Conservation (phyloP, 352 stramenopile genomes). For the Pythium biforme region DNA sequence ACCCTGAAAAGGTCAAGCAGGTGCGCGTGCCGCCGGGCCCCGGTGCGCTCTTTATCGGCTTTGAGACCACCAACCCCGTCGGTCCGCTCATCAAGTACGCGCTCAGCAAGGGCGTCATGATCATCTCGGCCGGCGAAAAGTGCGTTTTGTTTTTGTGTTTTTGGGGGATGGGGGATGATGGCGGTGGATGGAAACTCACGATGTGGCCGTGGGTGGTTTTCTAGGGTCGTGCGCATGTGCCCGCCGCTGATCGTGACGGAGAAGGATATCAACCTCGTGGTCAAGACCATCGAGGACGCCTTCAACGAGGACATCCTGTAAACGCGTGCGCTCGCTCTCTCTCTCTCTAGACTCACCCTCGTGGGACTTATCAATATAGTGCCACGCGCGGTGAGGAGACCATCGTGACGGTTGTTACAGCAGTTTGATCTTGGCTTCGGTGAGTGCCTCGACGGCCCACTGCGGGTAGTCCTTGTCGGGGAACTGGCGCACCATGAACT, state of each 20-base stretch:
- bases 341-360: background rate
- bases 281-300: conserved; percentile 67
- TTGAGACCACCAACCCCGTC: conserved; percentile 72
- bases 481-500: conserved; percentile 82
- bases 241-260: conserved; percentile 80
- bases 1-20: conserved; percentile 68
- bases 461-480: conserved; percentile 45
- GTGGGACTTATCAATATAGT: background rate
- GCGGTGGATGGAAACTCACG: background rate
- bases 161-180: no score
- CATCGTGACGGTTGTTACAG: conserved; percentile 13
- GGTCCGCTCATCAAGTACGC: conserved; percentile 66
- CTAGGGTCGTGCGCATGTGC: conserved; percentile 75
- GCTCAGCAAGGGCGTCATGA: conserved; percentile 71
- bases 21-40: conserved; percentile 63
- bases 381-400: no score
- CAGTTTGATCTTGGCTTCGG: conserved; percentile 53
- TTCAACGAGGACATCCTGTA: conserved; percentile 60
- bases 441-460: conserved; percentile 72
- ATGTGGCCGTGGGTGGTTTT: conserved; percentile 9
- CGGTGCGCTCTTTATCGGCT: conserved; percentile 73
- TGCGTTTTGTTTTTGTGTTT: conserved; percentile 26
- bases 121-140: conserved; percentile 85
- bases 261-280: conserved; percentile 72
- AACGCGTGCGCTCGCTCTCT: background rate